Percentiles rank a stretch among this genome's conserved stretches.
Conservation (phyloP, 75 land plant species). For the Cunninghamia lanceolata region DNA sequence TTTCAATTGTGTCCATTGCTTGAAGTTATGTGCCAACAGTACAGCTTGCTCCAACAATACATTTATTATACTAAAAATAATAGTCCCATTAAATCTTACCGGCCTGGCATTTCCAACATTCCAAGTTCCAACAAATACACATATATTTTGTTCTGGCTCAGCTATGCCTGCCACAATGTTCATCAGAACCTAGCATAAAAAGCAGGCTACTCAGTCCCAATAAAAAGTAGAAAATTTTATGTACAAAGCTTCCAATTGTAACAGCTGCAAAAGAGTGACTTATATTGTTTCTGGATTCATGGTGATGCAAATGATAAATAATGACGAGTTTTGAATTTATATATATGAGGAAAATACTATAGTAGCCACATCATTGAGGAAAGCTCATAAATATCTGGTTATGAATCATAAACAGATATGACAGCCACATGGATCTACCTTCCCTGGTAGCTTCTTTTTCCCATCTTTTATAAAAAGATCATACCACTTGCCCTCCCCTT, state of each 20-base stretch:
- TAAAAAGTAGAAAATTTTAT: neutral
- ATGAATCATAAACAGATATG: neutral
- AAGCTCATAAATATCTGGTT: constrained; percentile 1
- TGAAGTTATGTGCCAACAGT: neutral
- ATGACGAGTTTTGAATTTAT: neutral
- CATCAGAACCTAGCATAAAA: constrained; percentile 30
- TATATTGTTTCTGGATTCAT: neutral
- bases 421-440: constrained; percentile 19
- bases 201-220: constrained; percentile 2
- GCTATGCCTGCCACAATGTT: constrained; percentile 43
- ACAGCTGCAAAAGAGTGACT: neutral
- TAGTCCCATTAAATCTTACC: constrained; percentile 10
- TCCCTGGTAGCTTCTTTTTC: constrained; percentile 35
- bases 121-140: constrained; percentile 50
- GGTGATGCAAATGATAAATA: neutral
- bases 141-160: constrained; percentile 44
- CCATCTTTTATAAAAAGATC: constrained; percentile 38
- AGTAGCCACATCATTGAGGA: neutral
- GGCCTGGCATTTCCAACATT: constrained; percentile 56
- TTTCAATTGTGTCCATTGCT: neutral
- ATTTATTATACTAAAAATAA: neutral
- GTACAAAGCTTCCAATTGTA: neutral
- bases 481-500: constrained; percentile 31
- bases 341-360: neutral
- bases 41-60: neutral